Evolutionary conservation across 495 filamentous ascomycete genomes (phyloP), one percentile per base, ranked within the genome.

Genomic region (Massariosphaeria phaeospora): DNA sequence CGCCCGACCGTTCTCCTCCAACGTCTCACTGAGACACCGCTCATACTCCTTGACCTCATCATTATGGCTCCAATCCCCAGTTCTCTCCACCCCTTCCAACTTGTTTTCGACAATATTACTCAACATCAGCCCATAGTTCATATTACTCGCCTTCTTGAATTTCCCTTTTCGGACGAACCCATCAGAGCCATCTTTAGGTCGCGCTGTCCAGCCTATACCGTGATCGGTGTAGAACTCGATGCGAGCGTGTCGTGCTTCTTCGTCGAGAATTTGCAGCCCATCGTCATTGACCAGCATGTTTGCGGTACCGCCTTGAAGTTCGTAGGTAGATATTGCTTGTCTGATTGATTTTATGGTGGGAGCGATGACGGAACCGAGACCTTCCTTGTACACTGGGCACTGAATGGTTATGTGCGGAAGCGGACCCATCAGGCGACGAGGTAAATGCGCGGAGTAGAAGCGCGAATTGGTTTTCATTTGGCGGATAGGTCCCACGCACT

Each of bases 321-420:
- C 82, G 63, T 85, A 85, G 11, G 79, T 81, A 39, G 79, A 81
- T 56, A 85, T 84, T 39, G 82, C 83, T 21, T 74, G 74, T 55
- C 82, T 81, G 41, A 85, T 66, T 1, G 80, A 83, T 17, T 69
- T 68, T 36, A 85, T 72, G 0, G 82, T 84, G 2, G 82, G 82
- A 42, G 72, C 71, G 50, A 85, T 84, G 63, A 84, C 82, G 26
- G 71, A 72, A 17, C 66, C 66, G 5, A 88, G 70, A 41, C 84
- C 82, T 66, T 88, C 85, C 61, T 85, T 88, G 70, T 86, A 88
- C 1, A 88, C 83, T 6, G 84, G 85, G 70, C 80, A 81, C 67
- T 88, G 84, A 50, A 88, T 84, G 8, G 84, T 88, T 30, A 88
- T 74, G 61, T 87, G 84, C 4, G 84, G 84, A n/a, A 55, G 42